A percentile compares a stretch with the other conserved stretches of the same genome.
Evolutionary conservation across 2,329 filamentous ascomycete genomes (phyloP).

Genomic region (Fusarium chlamydosporum): DNA sequence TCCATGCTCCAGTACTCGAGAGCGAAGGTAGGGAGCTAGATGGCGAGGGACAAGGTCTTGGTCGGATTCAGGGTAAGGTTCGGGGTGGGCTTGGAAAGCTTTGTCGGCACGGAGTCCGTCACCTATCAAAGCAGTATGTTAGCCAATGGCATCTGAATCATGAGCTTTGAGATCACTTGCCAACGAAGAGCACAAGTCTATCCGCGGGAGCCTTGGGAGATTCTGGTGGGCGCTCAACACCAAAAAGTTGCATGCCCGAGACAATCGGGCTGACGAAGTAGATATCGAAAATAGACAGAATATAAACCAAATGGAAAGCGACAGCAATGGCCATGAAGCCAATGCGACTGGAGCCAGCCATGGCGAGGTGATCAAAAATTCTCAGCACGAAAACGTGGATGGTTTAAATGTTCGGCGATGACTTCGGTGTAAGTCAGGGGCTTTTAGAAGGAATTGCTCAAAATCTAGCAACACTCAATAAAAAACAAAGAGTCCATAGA

Average conservation of each 20-base stretch:
- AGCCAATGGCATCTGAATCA: constrained; percentile 14
- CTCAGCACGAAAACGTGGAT: background rate
- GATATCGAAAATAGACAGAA: constrained; percentile 97
- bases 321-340: constrained; percentile 91
- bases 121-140: constrained; percentile 61
- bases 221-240: constrained; percentile 71
- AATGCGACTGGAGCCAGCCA: constrained; percentile 74
- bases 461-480: constrained; percentile 8
- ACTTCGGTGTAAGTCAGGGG: constrained; percentile 45
- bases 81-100: constrained; percentile 92
- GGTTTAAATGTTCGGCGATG: constrained; percentile 14
- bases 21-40: constrained; percentile 91
- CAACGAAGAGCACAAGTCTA: constrained; percentile 92
- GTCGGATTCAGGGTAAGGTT: constrained; percentile 80
- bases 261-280: constrained; percentile 99
- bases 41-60: constrained; percentile 80
- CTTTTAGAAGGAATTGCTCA: constrained; percentile 17
- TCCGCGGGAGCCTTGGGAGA: constrained; percentile 81
- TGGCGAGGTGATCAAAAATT: constrained; percentile 50
- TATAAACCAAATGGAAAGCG: constrained; percentile 93
- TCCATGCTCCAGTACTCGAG: constrained; percentile 86
- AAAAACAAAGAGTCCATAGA: constrained; percentile 30
- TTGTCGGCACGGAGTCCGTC: constrained; percentile 98
- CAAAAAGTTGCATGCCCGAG: constrained; percentile 89
- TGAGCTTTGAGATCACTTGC: constrained; percentile 61